Percentiles rank a stretch among this genome's conserved stretches.
phyloP scores from a whole-genome alignment of 2,329 filamentous ascomycete species.

The Davidsoniella neocaledoniae region DNA sequence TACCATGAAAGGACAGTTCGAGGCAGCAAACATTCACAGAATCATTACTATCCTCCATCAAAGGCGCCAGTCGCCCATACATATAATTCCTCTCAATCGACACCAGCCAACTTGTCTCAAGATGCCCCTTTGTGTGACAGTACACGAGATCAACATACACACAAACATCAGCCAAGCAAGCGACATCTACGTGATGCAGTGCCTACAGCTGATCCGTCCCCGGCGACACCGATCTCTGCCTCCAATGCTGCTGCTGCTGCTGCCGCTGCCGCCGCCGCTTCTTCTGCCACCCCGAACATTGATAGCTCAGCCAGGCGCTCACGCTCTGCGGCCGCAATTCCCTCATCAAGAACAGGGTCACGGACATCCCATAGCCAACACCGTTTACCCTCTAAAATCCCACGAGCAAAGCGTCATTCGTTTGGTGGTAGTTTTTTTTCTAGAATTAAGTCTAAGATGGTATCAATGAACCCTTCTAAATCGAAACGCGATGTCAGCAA shows the following conservation, averaged over 20 bases:
- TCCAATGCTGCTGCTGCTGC: too few relatives aligned
- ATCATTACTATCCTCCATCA: background rate
- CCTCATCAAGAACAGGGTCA: background rate
- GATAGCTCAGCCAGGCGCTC: background rate
- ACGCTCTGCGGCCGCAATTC: background rate
- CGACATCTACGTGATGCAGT: background rate
- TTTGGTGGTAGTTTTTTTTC: slow-evolving; percentile 8
- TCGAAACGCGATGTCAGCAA: background rate
- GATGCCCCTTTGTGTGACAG: slow-evolving; percentile 3
- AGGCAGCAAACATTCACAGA: background rate
- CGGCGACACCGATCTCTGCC: too few relatives aligned
- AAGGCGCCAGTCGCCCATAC: background rate
- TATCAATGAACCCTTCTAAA: slow-evolving; percentile 1
- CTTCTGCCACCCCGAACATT: too few relatives aligned
- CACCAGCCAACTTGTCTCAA: background rate
- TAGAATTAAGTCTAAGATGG: slow-evolving; percentile 10
- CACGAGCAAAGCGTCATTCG: slow-evolving; percentile 3
- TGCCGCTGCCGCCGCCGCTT: too few relatives aligned
- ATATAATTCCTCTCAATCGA: background rate
- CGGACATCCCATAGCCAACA: background rate
- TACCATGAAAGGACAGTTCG: background rate
- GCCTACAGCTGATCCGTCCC: background rate
- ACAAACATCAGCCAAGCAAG: background rate
- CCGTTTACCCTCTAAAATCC: background rate
- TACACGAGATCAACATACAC: slow-evolving; percentile 3